Base-by-base conservation (phyloP, 805 yeast species). In the Yarrowia hollandica region DNA sequence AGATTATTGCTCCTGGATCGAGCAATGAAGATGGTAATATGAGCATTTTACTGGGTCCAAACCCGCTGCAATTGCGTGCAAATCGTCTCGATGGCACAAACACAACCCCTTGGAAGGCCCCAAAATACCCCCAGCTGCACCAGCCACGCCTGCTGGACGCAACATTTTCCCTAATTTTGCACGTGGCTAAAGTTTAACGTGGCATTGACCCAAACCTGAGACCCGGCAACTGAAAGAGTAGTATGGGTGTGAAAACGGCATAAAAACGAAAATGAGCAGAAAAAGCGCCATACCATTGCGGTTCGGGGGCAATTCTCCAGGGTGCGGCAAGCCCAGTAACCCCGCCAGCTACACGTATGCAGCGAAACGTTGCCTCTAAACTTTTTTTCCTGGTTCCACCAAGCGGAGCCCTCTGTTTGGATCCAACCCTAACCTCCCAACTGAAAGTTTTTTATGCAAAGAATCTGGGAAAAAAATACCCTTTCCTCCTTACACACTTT, bases 181-280 rank as follows among this genome's bases (percentile, higher is more conserved):
- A 48, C 55, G 55, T 48, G 55, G 55, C 39, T 15, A 16, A 48
- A 48, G 39, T 48, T 48, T 48, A 48, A 48, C 39, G 38, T 48
- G 55, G 55, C 55, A 22, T 48, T 48, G 55, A 48, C 55, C 48
- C 35, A 44, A 16, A n/a, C n/a, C n/a, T n/a, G n/a, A n/a, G n/a
- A n/a, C n/a, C n/a, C n/a, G n/a, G n/a, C n/a, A n/a, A n/a, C n/a
- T n/a, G n/a, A n/a, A n/a, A n/a, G n/a, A n/a, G n/a, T n/a, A n/a
- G n/a, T n/a, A 25, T 23, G 31, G 31, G 15, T 16, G 19, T 16
- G 30, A 41, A 4, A 26, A 42, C 50, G 16, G 16, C 34, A 42
- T 23, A 28, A 19, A 14, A 31, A 30, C 28, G 5, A 12, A 21
- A 14, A 1, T 7, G 16, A 2, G 12, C n/a, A 22, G 0, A 8